phyloP scores from a whole-genome alignment of 129 eudicot species.

The Centella asiatica region DNA sequence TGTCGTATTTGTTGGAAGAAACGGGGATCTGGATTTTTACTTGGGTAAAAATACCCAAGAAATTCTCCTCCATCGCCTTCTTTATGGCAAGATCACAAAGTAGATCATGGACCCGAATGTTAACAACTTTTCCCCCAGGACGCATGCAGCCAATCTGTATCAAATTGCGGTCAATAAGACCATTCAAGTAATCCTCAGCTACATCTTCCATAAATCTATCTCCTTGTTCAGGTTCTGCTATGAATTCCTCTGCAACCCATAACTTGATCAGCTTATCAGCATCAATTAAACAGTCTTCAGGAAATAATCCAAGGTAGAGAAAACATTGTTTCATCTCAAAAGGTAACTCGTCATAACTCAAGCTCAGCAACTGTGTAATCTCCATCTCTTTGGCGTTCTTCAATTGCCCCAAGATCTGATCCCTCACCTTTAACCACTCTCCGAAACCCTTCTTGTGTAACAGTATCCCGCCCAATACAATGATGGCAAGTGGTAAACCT shows the following conservation, averaged over 20 bases:
- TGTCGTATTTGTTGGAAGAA: neutral
- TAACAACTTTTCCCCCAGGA: neutral
- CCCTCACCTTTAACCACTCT: neutral
- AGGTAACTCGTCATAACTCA: neutral
- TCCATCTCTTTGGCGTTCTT: neutral
- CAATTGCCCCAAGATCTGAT: neutral
- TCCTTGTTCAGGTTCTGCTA: neutral
- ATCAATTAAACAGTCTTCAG: neutral
- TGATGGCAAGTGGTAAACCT: constrained; percentile 8
- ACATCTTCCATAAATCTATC: neutral
- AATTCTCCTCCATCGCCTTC: neutral
- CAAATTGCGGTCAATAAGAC: neutral
- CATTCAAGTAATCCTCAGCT: neutral
- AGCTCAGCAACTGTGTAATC: neutral
- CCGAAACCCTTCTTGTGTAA: neutral
- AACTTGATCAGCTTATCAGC: neutral
- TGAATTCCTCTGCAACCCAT: neutral
- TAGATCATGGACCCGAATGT: neutral
- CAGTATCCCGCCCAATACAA: neutral
- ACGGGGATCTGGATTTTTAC: neutral
- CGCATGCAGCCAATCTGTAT: neutral
- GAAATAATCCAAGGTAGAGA: neutral
- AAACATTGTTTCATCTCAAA: neutral
- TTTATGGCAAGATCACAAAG: neutral
- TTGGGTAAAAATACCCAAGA: neutral